Evolutionary conservation across 768 basidiomycete genomes (phyloP).

Genomic region (Kwoniella newhampshirensis): DNA sequence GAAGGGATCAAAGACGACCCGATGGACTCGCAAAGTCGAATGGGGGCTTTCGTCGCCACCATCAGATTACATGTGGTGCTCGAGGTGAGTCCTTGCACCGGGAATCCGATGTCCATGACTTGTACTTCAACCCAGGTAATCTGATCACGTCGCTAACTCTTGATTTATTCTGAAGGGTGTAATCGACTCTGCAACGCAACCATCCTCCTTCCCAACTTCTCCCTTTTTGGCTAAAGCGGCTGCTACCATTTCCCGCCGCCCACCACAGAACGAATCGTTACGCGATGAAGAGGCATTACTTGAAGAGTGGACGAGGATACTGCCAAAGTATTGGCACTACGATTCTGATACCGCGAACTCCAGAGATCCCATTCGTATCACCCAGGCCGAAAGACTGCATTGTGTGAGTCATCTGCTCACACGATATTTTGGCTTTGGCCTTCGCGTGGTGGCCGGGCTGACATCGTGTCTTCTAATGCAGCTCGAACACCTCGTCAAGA

Average conservation of each 20-base stretch:
- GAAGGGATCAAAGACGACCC: constrained; percentile 67
- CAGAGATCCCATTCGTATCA: constrained; percentile 83
- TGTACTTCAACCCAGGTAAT: not conserved
- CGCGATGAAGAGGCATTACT: constrained; percentile 74
- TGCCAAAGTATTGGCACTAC: constrained; percentile 78
- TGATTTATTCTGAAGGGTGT: constrained; percentile 59
- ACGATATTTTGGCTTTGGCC: too few species aligned
- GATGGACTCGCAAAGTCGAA: constrained; percentile 68
- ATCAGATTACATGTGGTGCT: constrained; percentile 81
- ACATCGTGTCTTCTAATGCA: not conserved
- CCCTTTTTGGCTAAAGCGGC: constrained; percentile 77
- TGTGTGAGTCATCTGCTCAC: constrained; percentile 56
- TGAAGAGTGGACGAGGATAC: constrained; percentile 71
- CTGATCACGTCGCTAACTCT: too few species aligned
- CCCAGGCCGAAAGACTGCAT: constrained; percentile 81
- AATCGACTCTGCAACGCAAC: constrained; percentile 66
- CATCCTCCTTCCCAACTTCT: constrained; percentile 66
- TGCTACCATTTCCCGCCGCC: constrained; percentile 63
- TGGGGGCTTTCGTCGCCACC: constrained; percentile 75
- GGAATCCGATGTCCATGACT: too few species aligned
- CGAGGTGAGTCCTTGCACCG: constrained; percentile 56
- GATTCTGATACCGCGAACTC: constrained; percentile 74
- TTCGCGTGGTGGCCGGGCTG: too few species aligned
- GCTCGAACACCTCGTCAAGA: constrained; percentile 78
- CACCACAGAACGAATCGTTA: constrained; percentile 46